Percentiles rank a stretch among this genome's conserved stretches.
phyloP scores from a whole-genome alignment of 2,329 filamentous ascomycete species.

The Lasiodiplodia sp. region DNA sequence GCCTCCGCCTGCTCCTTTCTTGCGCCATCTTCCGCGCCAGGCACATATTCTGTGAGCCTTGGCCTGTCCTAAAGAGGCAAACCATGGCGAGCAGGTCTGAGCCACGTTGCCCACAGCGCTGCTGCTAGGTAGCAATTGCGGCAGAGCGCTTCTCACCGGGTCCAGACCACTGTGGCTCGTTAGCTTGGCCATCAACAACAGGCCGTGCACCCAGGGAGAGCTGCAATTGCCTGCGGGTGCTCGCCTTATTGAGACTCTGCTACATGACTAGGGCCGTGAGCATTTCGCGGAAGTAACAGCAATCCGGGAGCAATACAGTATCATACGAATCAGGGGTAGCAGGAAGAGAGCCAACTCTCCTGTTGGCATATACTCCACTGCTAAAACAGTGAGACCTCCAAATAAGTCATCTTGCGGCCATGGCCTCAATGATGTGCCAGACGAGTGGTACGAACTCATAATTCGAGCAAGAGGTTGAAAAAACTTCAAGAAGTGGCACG shows the following conservation, averaged over 20 bases:
- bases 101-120: slow-evolving; percentile 16
- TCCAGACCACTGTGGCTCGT: not conserved
- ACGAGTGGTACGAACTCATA: not conserved
- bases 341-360: slow-evolving; percentile 20
- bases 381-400: not conserved
- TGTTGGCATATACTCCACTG: not conserved
- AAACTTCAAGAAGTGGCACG: not conserved
- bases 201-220: not conserved
- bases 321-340: not conserved
- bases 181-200: not conserved
- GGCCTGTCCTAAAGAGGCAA: slow-evolving; percentile 1
- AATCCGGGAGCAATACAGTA: not conserved
- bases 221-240: not conserved
- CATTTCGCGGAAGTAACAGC: not conserved
- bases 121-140: slow-evolving; percentile 7
- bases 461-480: slow-evolving; percentile 6
- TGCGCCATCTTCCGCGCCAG: slow-evolving; percentile 23
- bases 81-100: slow-evolving; percentile 6
- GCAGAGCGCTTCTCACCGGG: slow-evolving; percentile 20
- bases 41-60: slow-evolving; percentile 7
- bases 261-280: not conserved
- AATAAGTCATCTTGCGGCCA: not conserved
- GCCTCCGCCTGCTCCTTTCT: not conserved
- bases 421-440: slow-evolving; percentile 6
- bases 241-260: not conserved